Conservation (phyloP, 805 yeast species). For the Spathaspora passalidarum region DNA sequence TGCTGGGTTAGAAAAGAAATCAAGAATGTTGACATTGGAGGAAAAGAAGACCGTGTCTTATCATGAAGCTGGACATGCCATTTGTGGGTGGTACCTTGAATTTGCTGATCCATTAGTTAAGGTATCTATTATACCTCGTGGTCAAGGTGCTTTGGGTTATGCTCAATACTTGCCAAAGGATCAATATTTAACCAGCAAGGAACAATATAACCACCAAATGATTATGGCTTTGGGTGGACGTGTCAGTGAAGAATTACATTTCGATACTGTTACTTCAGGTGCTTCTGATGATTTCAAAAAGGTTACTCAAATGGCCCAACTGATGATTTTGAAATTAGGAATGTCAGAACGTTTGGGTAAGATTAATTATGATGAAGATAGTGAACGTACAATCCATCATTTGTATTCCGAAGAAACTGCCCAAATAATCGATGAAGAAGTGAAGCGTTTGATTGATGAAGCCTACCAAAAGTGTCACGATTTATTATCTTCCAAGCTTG, state of each 20-base stretch:
- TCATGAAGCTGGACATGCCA: constrained; percentile 97
- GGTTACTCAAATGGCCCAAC: constrained; percentile 82
- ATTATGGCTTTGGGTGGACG: constrained; percentile 94
- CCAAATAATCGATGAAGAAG: constrained; percentile 62
- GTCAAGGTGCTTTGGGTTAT: constrained; percentile 93
- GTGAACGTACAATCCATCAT: constrained; percentile 53
- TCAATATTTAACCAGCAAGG: constrained; percentile 70
- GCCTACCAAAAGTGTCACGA: constrained; percentile 59
- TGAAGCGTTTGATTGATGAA: constrained; percentile 61
- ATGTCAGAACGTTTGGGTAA: constrained; percentile 83
- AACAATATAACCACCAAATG: constrained; percentile 80
- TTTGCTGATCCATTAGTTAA: constrained; percentile 88
- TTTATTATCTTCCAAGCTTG: constrained; percentile 56
- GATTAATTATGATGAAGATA: constrained; percentile 50
- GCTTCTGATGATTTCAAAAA: constrained; percentile 92
- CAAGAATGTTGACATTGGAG: constrained; percentile 71
- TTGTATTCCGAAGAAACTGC: constrained; percentile 75
- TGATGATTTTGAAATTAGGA: constrained; percentile 85
- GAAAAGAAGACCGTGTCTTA: constrained; percentile 87
- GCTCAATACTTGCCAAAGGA: constrained; percentile 94
- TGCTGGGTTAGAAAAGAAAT: constrained; percentile 89
- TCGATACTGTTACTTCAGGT: constrained; percentile 84
- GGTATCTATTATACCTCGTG: constrained; percentile 93
- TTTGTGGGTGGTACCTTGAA: constrained; percentile 89
- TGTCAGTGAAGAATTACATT: constrained; percentile 87